Conservation (phyloP, 306 rosid genomes). For the Cicer bijugum region DNA sequence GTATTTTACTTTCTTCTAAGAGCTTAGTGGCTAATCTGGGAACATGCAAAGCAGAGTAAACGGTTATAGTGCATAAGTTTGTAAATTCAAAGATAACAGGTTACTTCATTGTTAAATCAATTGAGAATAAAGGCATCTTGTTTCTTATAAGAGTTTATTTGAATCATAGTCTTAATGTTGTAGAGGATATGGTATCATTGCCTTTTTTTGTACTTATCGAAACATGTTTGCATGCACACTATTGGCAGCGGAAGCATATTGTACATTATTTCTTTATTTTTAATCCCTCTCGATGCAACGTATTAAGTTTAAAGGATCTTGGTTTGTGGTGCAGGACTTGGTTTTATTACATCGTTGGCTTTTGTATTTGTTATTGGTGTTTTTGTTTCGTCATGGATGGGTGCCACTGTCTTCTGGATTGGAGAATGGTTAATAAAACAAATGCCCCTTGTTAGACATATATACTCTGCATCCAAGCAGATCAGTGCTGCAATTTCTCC, state of each 20-base stretch:
- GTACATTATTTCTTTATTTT: not conserved
- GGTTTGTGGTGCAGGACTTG: slow-evolving; percentile 80
- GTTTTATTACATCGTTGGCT: slow-evolving; percentile 77
- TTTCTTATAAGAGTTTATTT: slow-evolving; percentile 38
- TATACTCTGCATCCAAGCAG: slow-evolving; percentile 92
- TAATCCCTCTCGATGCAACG: slow-evolving; percentile 9
- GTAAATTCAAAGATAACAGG: slow-evolving; percentile 9
- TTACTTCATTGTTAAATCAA: not conserved
- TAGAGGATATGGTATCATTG: not conserved
- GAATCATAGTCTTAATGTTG: slow-evolving; percentile 12
- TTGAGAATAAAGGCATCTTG: slow-evolving; percentile 19
- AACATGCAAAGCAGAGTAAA: not conserved
- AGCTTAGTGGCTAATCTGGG: slow-evolving; percentile 33
- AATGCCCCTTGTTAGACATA: slow-evolving; percentile 91
- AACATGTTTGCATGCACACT: not conserved
- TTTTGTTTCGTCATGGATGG: slow-evolving; percentile 93
- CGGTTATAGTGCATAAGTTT: slow-evolving; percentile 10
- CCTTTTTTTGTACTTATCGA: slow-evolving; percentile 25
- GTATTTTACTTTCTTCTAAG: slow-evolving; percentile 15
- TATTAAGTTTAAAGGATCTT: slow-evolving; percentile 40
- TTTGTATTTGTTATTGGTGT: slow-evolving; percentile 86
- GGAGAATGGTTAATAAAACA: slow-evolving; percentile 92
- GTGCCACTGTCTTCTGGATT: slow-evolving; percentile 78
- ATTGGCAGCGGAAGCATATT: not conserved
- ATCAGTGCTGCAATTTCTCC: slow-evolving; percentile 93